Base-by-base conservation (phyloP, 1,284 basidiomycete species). In the Ganoderma meredithae region DNA sequence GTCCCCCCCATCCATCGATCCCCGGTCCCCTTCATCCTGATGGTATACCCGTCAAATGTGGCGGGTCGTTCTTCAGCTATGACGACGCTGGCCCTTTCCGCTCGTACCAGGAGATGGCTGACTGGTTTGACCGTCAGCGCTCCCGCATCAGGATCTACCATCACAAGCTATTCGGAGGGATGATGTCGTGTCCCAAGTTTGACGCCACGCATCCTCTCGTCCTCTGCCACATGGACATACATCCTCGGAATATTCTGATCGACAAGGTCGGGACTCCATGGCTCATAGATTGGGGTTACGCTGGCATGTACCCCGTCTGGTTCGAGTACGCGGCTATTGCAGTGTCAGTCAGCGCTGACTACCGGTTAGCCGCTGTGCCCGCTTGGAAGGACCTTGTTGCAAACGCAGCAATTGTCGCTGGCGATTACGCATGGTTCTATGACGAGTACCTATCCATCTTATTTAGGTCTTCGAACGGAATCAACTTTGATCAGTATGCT, bases 81-180 rank as follows among this genome's bases (percentile, higher is more conserved):
- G 53, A 19, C 53, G 7, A 55, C 0, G 53, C 53, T 0, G 53
- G 53, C 6, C 53, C 27, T 0, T 55, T 55, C 27, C 0, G 53
- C 3, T 33, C 27, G 0, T 55, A 55, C 27, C 53, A 55, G 27
- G 53, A 55, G 27, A 55, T 55, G 53, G 53, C 53, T 33, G 27
- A 33, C 53, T 55, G 53, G 53, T 55, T 55, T 17, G 53, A 55
- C 19, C 53, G 53, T 27, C 53, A 55, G 53, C 27, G 53, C 15
- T 1, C 5, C 31, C 53, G 53, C 27, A 0, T 2, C 53, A 33
- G 53, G 31, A 55, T 55, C 25, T 19, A 55, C 53, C 17, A 33
- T 15, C 53, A 55, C 53, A 19, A 1, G 15, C 1, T 6, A 5
- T 19, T 19, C 53, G 53, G 53, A 33, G 1, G 53, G 27, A 1